A percentile compares a stretch with the other conserved stretches of the same genome.
Conservation (phyloP, 352 stramenopile genomes). For the Pythium periplocum region DNA sequence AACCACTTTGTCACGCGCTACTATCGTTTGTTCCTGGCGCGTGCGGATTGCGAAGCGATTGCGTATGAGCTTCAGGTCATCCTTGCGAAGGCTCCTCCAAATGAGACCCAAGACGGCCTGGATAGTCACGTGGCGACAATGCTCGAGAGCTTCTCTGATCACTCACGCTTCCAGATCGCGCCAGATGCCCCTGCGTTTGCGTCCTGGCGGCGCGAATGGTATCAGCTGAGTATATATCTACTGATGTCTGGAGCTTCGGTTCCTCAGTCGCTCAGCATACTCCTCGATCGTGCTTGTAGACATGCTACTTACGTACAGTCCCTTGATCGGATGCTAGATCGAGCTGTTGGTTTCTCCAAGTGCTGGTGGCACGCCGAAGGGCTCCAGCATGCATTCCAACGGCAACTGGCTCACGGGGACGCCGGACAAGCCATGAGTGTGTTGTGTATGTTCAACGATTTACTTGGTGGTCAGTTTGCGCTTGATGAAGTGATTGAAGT, state of each 20-base stretch:
- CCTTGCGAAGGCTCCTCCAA: neutral
- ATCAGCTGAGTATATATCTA: slow-evolving; percentile 44
- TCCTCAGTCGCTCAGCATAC: slow-evolving; percentile 14
- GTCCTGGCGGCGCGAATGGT: slow-evolving; percentile 57
- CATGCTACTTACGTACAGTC: slow-evolving; percentile 42
- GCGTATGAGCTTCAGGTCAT: neutral
- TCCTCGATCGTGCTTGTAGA: slow-evolving; percentile 37
- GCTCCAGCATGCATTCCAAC: slow-evolving; percentile 25
- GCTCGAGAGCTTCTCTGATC: slow-evolving; percentile 35
- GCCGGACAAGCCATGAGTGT: slow-evolving; percentile 17
- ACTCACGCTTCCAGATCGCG: slow-evolving; percentile 20
- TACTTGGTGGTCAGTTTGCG: slow-evolving; percentile 18
- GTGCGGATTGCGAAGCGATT: neutral
- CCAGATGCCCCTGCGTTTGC: slow-evolving; percentile 5
- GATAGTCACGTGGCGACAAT: slow-evolving; percentile 23
- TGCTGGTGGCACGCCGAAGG: slow-evolving; percentile 40
- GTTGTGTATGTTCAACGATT: slow-evolving; percentile 24
- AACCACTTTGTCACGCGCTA: slow-evolving; percentile 24
- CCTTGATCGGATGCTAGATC: slow-evolving; percentile 20
- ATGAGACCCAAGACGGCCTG: neutral
- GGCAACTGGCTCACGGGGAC: slow-evolving; percentile 5
- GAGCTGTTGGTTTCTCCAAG: slow-evolving; percentile 33
- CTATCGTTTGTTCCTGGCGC: slow-evolving; percentile 16
- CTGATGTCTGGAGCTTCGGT: slow-evolving; percentile 11
- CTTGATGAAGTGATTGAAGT: slow-evolving; percentile 38